Base-by-base conservation (phyloP, 2,329 filamentous ascomycete genomes). In the Mycosphaerelloides madeirae region DNA sequence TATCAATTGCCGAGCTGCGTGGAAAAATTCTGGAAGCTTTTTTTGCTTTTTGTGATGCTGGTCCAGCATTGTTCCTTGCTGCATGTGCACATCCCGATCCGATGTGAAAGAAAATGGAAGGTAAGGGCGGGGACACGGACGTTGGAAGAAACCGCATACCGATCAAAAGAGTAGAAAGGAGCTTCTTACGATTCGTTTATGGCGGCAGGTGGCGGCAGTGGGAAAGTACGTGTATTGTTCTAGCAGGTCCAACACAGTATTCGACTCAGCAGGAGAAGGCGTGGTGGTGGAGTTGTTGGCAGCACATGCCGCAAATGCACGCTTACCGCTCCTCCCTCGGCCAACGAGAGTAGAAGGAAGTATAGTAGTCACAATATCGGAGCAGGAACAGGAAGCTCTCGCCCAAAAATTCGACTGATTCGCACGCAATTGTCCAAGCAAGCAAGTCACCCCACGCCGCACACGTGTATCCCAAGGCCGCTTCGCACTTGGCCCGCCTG, bases 11-110 rank as follows among this genome's bases (percentile, higher is more conserved):
- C 28, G 22, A 29, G 22, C 20, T 38, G 36, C 36, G 25, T 38
- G 36, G 36, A 38, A 38, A 31, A 29, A 3, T 38, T 38, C 36
- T 38, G 28, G 36, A 38, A 38, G 36, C 16, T 29, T 25, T 20
- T 20, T 15, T 15, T 3, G n/a, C 14, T 9, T 29, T 15, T n/a
- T 28, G 19, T 28, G 35, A 14, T n/a, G 35, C 35, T 11, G 16
- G 35, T 18, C 12, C 22, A 29, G 35, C 36, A 25, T 20, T 29
- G 22, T 38, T 14, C 36, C 22, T 29, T 29, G 36, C n/a, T n/a
- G n/a, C n/a, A n/a, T n/a, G n/a, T n/a, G n/a, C n/a, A n/a, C n/a
- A n/a, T n/a, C n/a, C n/a, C n/a, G n/a, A n/a, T n/a, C n/a, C n/a
- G n/a, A n/a, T n/a, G n/a, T n/a, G n/a, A n/a, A n/a, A n/a, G n/a